Percentiles rank a stretch among this genome's conserved stretches.
phyloP scores from a whole-genome alignment of 2,329 filamentous ascomycete species.

The Beauveria brongniartii region DNA sequence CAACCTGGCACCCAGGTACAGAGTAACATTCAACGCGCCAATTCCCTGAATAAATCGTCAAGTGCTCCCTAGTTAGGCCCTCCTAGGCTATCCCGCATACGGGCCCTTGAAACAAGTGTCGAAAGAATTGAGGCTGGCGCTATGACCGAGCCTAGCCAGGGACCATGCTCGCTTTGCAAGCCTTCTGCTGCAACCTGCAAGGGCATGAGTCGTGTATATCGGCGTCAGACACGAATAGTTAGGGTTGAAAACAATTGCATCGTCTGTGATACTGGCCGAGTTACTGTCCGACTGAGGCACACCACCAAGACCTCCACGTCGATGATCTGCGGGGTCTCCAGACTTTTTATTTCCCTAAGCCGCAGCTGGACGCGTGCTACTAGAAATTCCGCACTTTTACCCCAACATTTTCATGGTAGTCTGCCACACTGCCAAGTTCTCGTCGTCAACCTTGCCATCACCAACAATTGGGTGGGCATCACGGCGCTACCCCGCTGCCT shows the following conservation, averaged over 20 bases:
- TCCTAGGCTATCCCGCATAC: no score
- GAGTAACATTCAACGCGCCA: no score
- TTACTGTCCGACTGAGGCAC: no score
- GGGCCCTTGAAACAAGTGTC: background rate
- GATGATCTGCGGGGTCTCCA: slow-evolving; percentile 9
- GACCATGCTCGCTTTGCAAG: background rate
- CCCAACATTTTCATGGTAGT: background rate
- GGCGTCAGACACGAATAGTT: background rate
- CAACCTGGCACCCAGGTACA: no score
- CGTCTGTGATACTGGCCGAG: no score
- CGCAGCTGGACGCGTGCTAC: background rate
- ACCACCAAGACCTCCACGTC: background rate
- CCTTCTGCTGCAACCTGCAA: background rate
- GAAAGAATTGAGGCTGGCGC: background rate
- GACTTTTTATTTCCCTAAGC: background rate
- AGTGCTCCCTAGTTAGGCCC: no score
- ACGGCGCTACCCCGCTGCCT: background rate
- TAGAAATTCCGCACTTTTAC: background rate
- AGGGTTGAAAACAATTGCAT: background rate
- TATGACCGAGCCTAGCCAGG: background rate
- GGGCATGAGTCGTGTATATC: background rate
- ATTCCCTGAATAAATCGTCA: no score
- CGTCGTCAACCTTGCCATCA: background rate
- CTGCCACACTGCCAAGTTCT: no score
- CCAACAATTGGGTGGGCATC: background rate